A percentile compares a stretch with the other conserved stretches of the same genome.
phyloP scores from a whole-genome alignment of 805 yeast species.

The Candida wancherniae region DNA sequence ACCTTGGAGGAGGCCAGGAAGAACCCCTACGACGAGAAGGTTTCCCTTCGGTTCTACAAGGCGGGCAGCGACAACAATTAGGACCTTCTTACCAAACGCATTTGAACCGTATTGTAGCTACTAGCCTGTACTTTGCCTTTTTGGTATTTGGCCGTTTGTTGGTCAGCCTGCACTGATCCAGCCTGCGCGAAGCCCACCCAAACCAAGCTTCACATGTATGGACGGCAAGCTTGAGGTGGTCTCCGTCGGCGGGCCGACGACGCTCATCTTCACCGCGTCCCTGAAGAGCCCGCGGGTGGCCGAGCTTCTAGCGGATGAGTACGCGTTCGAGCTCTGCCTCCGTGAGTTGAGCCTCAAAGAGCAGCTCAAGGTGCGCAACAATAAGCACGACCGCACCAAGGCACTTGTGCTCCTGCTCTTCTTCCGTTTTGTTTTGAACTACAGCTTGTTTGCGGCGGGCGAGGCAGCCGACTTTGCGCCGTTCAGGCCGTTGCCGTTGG shows the following conservation, averaged over 20 bases:
- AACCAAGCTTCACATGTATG: too few relatives aligned
- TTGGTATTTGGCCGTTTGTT: background rate
- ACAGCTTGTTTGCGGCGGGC: constrained; percentile 16
- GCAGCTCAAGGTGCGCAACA: constrained; percentile 39
- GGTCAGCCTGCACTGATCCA: too few relatives aligned
- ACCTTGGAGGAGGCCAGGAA: constrained; percentile 15
- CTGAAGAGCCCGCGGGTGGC: constrained; percentile 6
- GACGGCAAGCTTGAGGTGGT: too few relatives aligned
- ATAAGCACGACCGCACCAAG: constrained; percentile 28
- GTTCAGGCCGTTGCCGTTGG: constrained; percentile 23
- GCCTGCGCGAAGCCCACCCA: too few relatives aligned
- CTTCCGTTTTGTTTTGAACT: constrained; percentile 38
- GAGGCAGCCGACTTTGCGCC: constrained; percentile 14
- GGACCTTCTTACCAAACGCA: too few relatives aligned
- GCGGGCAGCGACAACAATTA: constrained; percentile 6
- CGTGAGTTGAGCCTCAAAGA: constrained; percentile 40
- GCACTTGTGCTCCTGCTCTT: constrained; percentile 45
- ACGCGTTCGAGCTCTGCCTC: constrained; percentile 46
- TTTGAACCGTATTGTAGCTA: background rate
- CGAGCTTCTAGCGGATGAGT: constrained; percentile 23
- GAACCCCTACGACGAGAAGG: constrained; percentile 11
- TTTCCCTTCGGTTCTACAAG: constrained; percentile 9
- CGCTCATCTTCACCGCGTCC: constrained; percentile 15
- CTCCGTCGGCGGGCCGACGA: constrained; percentile 6
- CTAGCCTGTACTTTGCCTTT: background rate